phyloP scores from a whole-genome alignment of 176 grass and related monocot species.

The Aegilops longissima region DNA sequence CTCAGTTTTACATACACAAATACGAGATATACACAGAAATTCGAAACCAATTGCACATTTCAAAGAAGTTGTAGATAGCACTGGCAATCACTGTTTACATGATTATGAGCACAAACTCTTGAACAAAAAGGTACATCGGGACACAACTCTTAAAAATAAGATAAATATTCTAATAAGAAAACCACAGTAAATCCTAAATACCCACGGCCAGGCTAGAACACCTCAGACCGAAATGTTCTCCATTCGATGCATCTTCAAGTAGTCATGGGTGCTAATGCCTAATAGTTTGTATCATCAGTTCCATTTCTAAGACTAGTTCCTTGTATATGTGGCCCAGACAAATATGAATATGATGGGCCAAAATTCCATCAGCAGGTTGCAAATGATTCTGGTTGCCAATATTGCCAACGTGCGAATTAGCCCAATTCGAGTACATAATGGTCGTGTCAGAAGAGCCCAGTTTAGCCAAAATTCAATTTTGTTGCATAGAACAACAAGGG shows the following conservation, averaged over 20 bases:
- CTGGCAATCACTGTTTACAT: not conserved
- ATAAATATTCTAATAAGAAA: not conserved
- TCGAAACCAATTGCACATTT: not conserved
- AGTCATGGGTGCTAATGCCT: not conserved
- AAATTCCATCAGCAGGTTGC: constrained; percentile 2
- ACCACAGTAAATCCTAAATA: not conserved
- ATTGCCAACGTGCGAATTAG: not conserved
- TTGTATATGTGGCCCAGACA: not conserved
- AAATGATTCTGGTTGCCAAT: not conserved
- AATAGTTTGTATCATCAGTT: not conserved
- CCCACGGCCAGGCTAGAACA: not conserved
- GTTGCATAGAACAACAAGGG: not conserved
- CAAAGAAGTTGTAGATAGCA: not conserved
- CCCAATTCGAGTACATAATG: constrained; percentile 6
- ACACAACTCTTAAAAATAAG: not conserved
- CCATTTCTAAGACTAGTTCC: not conserved
- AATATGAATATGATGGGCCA: constrained; percentile 1
- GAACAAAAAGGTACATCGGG: not conserved
- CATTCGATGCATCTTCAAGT: not conserved
- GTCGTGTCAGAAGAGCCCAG: not conserved
- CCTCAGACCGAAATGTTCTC: not conserved
- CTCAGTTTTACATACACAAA: not conserved
- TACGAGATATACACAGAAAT: not conserved
- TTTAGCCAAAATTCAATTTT: not conserved
- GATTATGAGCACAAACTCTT: not conserved